Evolutionary conservation across 2,329 filamentous ascomycete species (phyloP), one percentile per base, ranked within the genome.

Genomic region (Fusarium succisae): DNA sequence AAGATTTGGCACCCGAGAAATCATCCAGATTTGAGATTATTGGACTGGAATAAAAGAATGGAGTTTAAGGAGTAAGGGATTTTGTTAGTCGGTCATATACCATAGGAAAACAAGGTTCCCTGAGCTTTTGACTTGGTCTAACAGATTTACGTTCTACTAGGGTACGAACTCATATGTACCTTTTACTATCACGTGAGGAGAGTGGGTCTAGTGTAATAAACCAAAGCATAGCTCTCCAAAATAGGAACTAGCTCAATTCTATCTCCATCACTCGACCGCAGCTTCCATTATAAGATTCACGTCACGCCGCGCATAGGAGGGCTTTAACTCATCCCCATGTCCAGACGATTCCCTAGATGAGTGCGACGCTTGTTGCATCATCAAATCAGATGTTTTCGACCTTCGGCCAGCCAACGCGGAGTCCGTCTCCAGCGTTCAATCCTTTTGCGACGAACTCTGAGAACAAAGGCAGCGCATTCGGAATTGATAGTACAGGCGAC

Each of bases 351-450:
- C 63, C 69, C 65, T 75, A 76, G 81, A 79, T 83, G 82, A 80
- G 77, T 81, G 83, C 82, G 81, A 83, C 82, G 75, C 71, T 70
- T 68, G 82, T 83, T 83, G 83, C 82, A 82, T 82, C 82, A 80
- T 82, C 82, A 76, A 79, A 73, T 77, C 78, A 80, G 77, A 84
- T 84, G 82, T 81, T 82, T 79, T 81, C 82, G 66, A 73, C 80
- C 62, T 80, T 83, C 67, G 78, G 79, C 73, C 80, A 81, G 75
- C 77, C 81, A 76, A 80, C 81, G 80, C 76, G 79, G 73, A 79
- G 77, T 74, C 76, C 79, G 73, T 78, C 82, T 78, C 76, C 80
- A 66, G 79, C 78, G 64, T 75, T 77, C 67, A 84, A 82, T 69
- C 81, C 81, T 26, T 84, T 84, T 78, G 81, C 81, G 53, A 77